These are phyloP conservation scores for Silybum marianum DNA, from an alignment of 129 eudicot genomes.

Conservation along the genomic window DNA sequence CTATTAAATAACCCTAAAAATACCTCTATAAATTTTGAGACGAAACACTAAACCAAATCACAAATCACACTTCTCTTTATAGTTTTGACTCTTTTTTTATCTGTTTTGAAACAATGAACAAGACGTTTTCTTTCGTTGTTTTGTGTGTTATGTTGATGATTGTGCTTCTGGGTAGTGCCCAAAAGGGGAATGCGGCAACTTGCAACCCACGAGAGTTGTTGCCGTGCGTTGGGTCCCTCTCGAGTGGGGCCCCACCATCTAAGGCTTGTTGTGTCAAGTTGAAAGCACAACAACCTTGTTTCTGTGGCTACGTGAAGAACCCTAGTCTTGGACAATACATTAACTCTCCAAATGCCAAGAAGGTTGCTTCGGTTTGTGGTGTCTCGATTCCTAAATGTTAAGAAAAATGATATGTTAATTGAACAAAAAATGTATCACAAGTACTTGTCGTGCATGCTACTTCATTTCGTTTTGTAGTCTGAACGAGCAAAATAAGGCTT, in stretches of 20 bases:
- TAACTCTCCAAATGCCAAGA: constrained; percentile 36
- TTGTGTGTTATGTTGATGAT: constrained; percentile 18
- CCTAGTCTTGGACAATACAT: constrained; percentile 25
- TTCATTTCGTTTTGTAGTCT: constrained; percentile 14
- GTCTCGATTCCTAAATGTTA: constrained; percentile 39
- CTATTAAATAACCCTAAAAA: constrained; percentile 1
- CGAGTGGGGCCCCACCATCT: constrained; percentile 29
- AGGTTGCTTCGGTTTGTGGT: constrained; percentile 33
- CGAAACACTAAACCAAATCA: background rate
- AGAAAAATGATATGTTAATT: background rate
- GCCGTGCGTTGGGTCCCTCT: constrained; percentile 24
- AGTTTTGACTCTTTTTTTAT: background rate
- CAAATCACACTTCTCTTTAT: constrained; percentile 2
- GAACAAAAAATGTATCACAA: background rate
- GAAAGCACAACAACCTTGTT: constrained; percentile 35
- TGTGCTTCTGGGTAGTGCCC: constrained; percentile 10
- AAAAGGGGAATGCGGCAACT: constrained; percentile 27
- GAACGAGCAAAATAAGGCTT: constrained; percentile 22
- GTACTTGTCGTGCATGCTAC: constrained; percentile 7
- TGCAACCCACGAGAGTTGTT: constrained; percentile 30
- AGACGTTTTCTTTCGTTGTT: constrained; percentile 15
- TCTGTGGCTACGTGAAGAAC: constrained; percentile 29
- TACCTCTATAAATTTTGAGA: constrained; percentile 18
- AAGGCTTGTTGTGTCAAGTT: constrained; percentile 28
- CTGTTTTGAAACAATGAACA: constrained; percentile 24